Evolutionary conservation across 495 filamentous ascomycete species (phyloP), one percentile per base, ranked within the genome.

Genomic region (Lasiosphaeria ovina): DNA sequence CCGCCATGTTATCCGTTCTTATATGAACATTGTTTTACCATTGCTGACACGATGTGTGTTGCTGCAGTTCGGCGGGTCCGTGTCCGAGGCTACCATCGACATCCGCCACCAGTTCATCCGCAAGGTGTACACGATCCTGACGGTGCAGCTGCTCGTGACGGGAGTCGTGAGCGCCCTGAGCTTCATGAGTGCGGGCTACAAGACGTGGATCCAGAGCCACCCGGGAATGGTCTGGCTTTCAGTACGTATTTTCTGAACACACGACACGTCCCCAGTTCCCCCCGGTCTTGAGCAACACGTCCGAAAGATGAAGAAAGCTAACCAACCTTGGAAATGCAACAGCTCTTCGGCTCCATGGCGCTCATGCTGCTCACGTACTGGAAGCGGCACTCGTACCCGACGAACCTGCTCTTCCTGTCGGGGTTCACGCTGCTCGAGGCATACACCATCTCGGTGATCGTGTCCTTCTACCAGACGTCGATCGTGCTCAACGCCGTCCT

Each of bases 101-200:
- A 97, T 98, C 73, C 89, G 94, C 61, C 96, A 97, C 86, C 89
- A 93, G 78, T 98, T 99, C 76, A 85, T 99, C 61, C 90, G 94
- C 69, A 99, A 99, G 76, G 76, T 82, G 60, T 76, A 82, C 68
- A 79, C 73, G 48, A 76, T 80, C 66, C 59, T 66, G 51, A 93
- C 95, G 11, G 89, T 89, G 35, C 95, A 98, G 66, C 87, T 99
- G 31, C 76, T 97, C 66, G 84, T 86, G 61, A 99, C 94, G 2
- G 87, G 88, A 35, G 79, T 85, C 65, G 81, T 98, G 63, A 89
- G 86, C 79, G 86, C 89, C 44, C 72, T 98, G 69, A 87, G 89
- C 65, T 97, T 97, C 83, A 89, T 88, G 76, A 93, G 83, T 81
- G 65, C 73, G 1, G 73, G 74, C 61, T 99, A 97, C 83, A 91